Evolutionary conservation across 2,329 filamentous ascomycete species (phyloP), one percentile per base, ranked within the genome.

Genomic region (Xylariaceae sp.): DNA sequence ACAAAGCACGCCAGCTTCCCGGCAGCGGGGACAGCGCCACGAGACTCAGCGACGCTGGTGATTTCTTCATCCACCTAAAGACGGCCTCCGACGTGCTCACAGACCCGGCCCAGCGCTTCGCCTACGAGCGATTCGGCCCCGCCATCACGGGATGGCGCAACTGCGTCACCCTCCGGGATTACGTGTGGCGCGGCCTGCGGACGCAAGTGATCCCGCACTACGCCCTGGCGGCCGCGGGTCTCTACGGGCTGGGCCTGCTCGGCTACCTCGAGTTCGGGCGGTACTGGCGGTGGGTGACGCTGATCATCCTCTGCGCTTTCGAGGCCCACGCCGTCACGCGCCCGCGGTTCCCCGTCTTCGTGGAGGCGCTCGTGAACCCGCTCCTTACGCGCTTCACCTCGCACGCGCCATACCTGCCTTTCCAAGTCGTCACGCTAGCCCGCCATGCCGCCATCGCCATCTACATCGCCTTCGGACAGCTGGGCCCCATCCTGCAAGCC

Each of bases 91-190:
- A 97, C 65, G 89, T 86, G 0, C 81, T 96, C 15, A 74, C 83
- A n/a, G 84, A 94, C 66, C 83, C 88, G 2, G 84, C 83, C 0
- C 85, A 81, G 65, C 80, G 90, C 52, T 95, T 94, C 68, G 91
- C 89, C 7, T 96, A 96, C 72, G 90, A 96, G 68, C 84, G 90
- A 45, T 91, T 96, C 68, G 92, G 92, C 0, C 86, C 89, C 0
- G 82, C 83, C 26, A 78, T 92, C 18, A 70, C 86, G 12, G 68
- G 70, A 8, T 92, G 86, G 86, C 74, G 80, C 59, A 76, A 81
- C 59, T 87, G 84, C 71, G 73, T 78, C 49, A 89, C 87, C 0
- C 74, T 88, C 52, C 80, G 80, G 55, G 92, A 96, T 68, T 95
- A 82, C 68, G 76, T 95, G 45, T 75, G 80, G 49, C 75, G 78